Evolutionary conservation across 2,329 filamentous ascomycete species (phyloP).

Genomic region (Colletotrichum magnum): DNA sequence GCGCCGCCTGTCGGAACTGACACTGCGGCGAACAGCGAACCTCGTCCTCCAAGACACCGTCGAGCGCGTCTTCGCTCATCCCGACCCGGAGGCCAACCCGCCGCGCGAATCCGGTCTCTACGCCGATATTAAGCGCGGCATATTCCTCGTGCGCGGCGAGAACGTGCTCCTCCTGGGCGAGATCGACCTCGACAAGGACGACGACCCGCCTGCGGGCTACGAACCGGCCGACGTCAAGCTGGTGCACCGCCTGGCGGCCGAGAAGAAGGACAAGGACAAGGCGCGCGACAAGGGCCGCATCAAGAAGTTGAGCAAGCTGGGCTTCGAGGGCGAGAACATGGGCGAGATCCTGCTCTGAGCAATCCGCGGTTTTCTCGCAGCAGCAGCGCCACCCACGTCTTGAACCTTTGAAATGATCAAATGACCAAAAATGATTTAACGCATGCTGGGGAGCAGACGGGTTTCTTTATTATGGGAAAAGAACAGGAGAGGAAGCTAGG

Average conservation of each 20-base stretch:
- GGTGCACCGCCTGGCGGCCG: slow-evolving; percentile 81
- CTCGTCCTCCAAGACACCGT: slow-evolving; percentile 93
- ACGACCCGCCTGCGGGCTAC: slow-evolving; percentile 82
- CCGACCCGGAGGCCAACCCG: slow-evolving; percentile 49
- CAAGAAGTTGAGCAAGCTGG: slow-evolving; percentile 80
- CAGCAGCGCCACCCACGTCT: neutral
- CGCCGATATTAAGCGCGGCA: slow-evolving; percentile 86
- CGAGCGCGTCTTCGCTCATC: slow-evolving; percentile 83
- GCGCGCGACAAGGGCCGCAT: slow-evolving; percentile 79
- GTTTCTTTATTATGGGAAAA: slow-evolving; percentile 16
- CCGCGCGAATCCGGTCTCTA: slow-evolving; percentile 70
- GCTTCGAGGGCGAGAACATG: slow-evolving; percentile 89
- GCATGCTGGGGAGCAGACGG: slow-evolving; percentile 34
- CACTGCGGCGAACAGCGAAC: slow-evolving; percentile 76
- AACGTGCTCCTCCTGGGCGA: slow-evolving; percentile 97
- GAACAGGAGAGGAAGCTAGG: slow-evolving; percentile 9
- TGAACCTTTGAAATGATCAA: slow-evolving; percentile 31
- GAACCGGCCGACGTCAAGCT: slow-evolving; percentile 75
- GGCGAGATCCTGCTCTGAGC: slow-evolving; percentile 80
- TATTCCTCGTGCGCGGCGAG: slow-evolving; percentile 94
- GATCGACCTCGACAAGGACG: slow-evolving; percentile 96
- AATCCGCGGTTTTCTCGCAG: neutral
- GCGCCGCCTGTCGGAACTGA: neutral
- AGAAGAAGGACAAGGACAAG: slow-evolving; percentile 79
- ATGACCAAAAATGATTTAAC: slow-evolving; percentile 29